phyloP scores from a whole-genome alignment of 2,329 filamentous ascomycete species.

The Podosphaera leucotricha region DNA sequence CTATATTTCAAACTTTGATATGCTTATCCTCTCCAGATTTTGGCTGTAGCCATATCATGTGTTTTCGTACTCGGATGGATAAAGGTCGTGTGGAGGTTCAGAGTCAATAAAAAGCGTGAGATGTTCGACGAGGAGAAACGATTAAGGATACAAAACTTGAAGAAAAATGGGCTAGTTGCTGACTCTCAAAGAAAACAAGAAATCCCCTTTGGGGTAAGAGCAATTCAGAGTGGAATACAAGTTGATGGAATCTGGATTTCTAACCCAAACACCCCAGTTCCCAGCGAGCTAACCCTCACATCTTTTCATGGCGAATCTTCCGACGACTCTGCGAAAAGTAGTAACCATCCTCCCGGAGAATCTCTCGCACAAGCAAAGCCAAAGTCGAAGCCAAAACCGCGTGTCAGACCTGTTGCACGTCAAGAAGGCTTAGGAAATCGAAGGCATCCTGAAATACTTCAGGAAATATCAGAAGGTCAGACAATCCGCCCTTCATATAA shows the following conservation, averaged over 20 bases:
- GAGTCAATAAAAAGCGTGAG: conserved; percentile 30
- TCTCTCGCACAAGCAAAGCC: not conserved
- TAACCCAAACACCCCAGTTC: conserved; percentile 9
- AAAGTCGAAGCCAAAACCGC: not conserved
- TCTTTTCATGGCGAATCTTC: conserved; percentile 5
- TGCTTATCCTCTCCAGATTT: conserved; percentile 27
- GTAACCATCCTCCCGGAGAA: conserved; percentile 1
- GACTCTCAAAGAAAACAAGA: conserved; percentile 23
- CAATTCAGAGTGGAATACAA: conserved; percentile 60
- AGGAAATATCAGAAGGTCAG: not conserved
- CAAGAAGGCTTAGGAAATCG: not conserved
- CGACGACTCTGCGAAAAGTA: conserved; percentile 3
- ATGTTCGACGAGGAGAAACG: conserved; percentile 43
- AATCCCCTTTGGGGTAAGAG: conserved; percentile 67
- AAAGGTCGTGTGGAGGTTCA: conserved; percentile 42
- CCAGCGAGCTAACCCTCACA: conserved; percentile 7
- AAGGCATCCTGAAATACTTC: not conserved
- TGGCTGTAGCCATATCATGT: conserved; percentile 44
- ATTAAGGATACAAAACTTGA: conserved; percentile 27
- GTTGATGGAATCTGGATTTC: conserved; percentile 64
- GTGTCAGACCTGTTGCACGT: not conserved
- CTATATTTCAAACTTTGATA: not conserved
- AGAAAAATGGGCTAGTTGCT: conserved; percentile 22
- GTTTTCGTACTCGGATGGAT: conserved; percentile 44
- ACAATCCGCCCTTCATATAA: conserved; percentile 12